These are phyloP conservation scores for Colletotrichum incanum DNA, from an alignment of 2,329 filamentous ascomycete genomes.

Conservation along the genomic window DNA sequence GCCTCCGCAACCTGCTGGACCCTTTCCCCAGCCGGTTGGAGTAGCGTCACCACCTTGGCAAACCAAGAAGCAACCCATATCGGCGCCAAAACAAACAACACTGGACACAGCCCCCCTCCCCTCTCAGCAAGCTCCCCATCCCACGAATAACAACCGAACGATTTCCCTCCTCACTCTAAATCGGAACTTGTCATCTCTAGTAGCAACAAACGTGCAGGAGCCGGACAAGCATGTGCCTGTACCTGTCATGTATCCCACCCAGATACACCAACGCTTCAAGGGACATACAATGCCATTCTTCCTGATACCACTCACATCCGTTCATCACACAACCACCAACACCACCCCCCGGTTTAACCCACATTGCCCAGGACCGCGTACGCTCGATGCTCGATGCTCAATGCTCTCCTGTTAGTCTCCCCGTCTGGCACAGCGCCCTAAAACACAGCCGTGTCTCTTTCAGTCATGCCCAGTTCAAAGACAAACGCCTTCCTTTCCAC, in stretches of 20 bases:
- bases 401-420: background rate
- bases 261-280: background rate
- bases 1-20: background rate
- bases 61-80: constrained; percentile 1
- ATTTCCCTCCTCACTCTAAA: background rate
- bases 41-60: background rate
- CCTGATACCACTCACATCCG: background rate
- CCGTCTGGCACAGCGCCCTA: background rate
- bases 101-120: background rate
- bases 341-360: background rate
- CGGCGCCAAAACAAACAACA: background rate
- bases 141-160: background rate
- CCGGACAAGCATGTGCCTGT: background rate
- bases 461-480: background rate
- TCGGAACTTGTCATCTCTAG: background rate
- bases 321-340: background rate
- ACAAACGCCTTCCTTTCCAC: background rate
- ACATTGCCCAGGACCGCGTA: background rate
- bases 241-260: background rate
- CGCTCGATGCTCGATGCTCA: background rate
- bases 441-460: background rate
- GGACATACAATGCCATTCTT: constrained; percentile 10
- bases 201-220: background rate
- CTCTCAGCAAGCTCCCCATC: background rate
- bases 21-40: background rate